Evolutionary conservation across 805 yeast genomes (phyloP).

Genomic region (Barnettozyma salicaria): DNA sequence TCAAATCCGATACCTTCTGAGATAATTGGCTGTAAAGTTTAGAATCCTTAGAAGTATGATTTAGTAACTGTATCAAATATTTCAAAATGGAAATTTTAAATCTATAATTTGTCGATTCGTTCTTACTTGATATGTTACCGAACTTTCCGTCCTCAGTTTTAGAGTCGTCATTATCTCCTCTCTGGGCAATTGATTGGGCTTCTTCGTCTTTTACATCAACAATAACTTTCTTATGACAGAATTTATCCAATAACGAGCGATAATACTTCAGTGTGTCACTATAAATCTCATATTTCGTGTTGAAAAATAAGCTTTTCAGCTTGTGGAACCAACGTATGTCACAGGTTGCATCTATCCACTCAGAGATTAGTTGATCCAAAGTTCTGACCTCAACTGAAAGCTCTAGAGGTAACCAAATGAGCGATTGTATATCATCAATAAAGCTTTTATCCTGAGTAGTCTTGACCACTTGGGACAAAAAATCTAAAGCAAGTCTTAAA

Average conservation of each 20-base stretch:
- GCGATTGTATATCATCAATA: conserved; percentile 39
- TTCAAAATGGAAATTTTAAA: conserved; percentile 44
- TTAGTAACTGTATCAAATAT: conserved; percentile 38
- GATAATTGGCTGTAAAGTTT: conserved; percentile 37
- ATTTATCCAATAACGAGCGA: conserved; percentile 35
- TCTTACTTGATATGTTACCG: conserved; percentile 15
- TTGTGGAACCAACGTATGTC: conserved; percentile 54
- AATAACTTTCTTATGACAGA: conserved; percentile 27
- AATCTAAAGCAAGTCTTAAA: conserved; percentile 42
- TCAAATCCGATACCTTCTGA: conserved; percentile 52
- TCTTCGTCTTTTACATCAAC: conserved; percentile 42
- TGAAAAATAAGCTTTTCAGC: conserved; percentile 43
- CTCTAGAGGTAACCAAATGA: conserved; percentile 57
- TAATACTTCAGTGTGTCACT: conserved; percentile 37
- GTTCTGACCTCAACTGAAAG: conserved; percentile 37
- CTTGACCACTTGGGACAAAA: conserved; percentile 55
- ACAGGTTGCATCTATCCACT: conserved; percentile 55
- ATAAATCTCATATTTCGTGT: conserved; percentile 38
- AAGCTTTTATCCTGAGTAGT: conserved; percentile 44
- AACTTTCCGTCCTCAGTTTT: conserved; percentile 12
- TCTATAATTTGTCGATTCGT: conserved; percentile 53
- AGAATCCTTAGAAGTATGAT: conserved; percentile 34
- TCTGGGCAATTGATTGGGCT: conserved; percentile 37
- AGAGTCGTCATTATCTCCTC: conserved; percentile 14
- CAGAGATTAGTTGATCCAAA: conserved; percentile 40